Conservation (phyloP, 768 basidiomycete genomes). For the Crassisporium funariophilum region DNA sequence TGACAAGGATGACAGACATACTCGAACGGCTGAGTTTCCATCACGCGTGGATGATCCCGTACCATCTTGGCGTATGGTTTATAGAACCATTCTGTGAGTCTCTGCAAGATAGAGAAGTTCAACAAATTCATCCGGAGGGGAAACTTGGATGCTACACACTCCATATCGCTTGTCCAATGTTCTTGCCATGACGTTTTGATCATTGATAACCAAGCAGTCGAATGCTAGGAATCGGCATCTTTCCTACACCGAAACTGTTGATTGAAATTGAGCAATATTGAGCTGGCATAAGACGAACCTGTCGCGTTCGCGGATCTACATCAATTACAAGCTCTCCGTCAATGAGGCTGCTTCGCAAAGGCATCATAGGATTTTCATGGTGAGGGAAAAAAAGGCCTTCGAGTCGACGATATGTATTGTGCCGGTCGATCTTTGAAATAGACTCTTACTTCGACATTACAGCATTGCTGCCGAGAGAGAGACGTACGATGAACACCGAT, state of each 20-base stretch:
- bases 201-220: conserved; percentile 88
- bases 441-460: neutral
- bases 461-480: conserved; percentile 1
- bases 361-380: conserved; percentile 66
- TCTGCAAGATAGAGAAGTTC: conserved; percentile 40
- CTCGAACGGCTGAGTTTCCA: conserved; percentile 76
- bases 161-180: conserved; percentile 88
- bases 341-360: conserved; percentile 78
- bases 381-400: conserved; percentile 88
- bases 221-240: conserved; percentile 84
- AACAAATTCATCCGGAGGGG: neutral
- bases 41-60: conserved; percentile 67
- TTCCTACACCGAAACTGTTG: conserved; percentile 50
- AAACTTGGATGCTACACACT: conserved; percentile 49
- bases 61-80: conserved; percentile 77
- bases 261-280: neutral
- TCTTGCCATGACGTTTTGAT: conserved; percentile 83
- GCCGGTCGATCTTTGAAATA: conserved; percentile 84
- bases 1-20: conserved; percentile 48
- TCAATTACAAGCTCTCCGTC: conserved; percentile 97
- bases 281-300: conserved; percentile 50
- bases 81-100: conserved; percentile 81
- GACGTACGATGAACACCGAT: conserved; percentile 73
- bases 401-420: conserved; percentile 80
- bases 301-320: conserved; percentile 71